Conservation (phyloP, 1,284 basidiomycete genomes). For the Kwoniella shivajii region DNA sequence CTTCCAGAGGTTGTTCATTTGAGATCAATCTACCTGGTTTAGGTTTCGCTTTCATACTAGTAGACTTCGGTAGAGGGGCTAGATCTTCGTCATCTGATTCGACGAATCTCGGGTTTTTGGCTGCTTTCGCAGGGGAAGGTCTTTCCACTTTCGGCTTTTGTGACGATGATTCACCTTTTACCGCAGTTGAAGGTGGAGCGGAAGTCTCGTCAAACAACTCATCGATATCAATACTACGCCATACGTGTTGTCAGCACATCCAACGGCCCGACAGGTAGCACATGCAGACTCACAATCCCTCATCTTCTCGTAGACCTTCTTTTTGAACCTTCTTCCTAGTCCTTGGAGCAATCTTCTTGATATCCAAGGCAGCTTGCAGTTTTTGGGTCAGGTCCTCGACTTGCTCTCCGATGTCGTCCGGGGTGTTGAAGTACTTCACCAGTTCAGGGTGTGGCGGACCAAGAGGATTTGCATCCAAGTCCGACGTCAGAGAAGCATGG, state of each 20-base stretch:
- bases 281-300: conserved; percentile 41
- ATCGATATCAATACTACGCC: conserved; percentile 51
- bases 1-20: conserved; percentile 68
- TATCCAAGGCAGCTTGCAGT: conserved; percentile 68
- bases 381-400: conserved; percentile 63
- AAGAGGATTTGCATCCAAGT: conserved; percentile 71
- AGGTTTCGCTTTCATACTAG: conserved; percentile 23
- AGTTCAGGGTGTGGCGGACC: conserved; percentile 83
- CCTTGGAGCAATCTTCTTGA: conserved; percentile 59
- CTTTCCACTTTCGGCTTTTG: conserved; percentile 19
- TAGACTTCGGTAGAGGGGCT: not conserved
- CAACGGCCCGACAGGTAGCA: too few relatives aligned
- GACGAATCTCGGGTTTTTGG: conserved; percentile 20
- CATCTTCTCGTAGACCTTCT: conserved; percentile 40
- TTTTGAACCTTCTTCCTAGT: conserved; percentile 59
- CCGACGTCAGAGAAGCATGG: conserved; percentile 75
- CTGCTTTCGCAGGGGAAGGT: conserved; percentile 53
- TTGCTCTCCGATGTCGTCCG: conserved; percentile 65
- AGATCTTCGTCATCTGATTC: conserved; percentile 53
- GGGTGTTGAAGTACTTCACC: conserved; percentile 78
- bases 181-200: not conserved
- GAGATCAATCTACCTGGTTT: conserved; percentile 60
- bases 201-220: conserved; percentile 41
- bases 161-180: conserved; percentile 11
- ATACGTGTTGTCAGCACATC: not conserved